Base-by-base conservation (phyloP, 257 asterid genomes). In the Lithospermum erythrorhizon region DNA sequence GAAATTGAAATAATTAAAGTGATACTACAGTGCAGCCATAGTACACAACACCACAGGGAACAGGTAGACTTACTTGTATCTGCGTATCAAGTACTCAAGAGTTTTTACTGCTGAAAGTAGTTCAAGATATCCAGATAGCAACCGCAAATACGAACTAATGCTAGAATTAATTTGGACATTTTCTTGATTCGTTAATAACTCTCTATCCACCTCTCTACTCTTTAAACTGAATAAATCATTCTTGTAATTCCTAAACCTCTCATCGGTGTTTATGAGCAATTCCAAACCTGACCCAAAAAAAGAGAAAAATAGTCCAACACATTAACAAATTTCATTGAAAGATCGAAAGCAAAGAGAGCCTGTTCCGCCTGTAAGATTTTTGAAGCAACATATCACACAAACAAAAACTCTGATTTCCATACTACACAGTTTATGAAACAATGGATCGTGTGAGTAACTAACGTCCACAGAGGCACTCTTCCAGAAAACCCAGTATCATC, bases 151-250 rank as follows among this genome's bases (percentile, higher is more conserved):
- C 53, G 90, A 84, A 72, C 65, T 32, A 65, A 91, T 69, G 0
- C 90, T 72, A n/a, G 71, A 73, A 75, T 78, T 71, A 61, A 91
- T 84, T 67, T 75, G 72, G 20, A 69, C 82, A 73, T 91, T 91
- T 67, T 88, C 94, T 25, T 74, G 89, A 16, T 68, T 68, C 47
- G 80, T 79, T 66, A 66, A 64, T 80, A 84, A 76, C 70, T 86
- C 94, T 77, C 98, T 82, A 65, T 91, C 95, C 56, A 83, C 58
- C 66, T 88, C 96, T 62, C 68, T 82, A 70, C 90, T 84, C 73
- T 80, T 85, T 53, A 64, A 56, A 71, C 88, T 84, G 73, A 91
- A 91, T 72, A 91, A 79, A 73, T 88, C 95, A 67, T 65, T 77
- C 75, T 70, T 82, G 72, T 69, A 88, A 62, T 71, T 75, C 59